Evolutionary conservation across 108 stramenopile genomes (phyloP), one percentile per base, ranked within the genome.

Genomic region (Mediolabrus comicus): DNA sequence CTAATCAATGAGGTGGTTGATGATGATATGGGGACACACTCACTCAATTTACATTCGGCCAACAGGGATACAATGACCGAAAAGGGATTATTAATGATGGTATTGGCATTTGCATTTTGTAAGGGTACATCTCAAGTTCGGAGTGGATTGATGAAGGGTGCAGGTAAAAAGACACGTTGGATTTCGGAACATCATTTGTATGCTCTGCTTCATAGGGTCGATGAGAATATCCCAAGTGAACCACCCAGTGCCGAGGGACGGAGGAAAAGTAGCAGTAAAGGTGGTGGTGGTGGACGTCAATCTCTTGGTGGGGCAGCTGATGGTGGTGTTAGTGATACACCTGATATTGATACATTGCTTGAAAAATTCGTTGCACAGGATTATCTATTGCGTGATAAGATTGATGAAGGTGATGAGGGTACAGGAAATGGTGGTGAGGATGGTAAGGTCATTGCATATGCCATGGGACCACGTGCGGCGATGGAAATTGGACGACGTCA

Each of bases 401-500:
- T 83, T 46, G 78, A 77, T 3, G 79, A 83, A 27, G 74, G 73
- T 6, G 79, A 80, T 24, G 41, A 49, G 12, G 14, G 36, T 5
- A 43, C 49, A 32, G 67, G 49, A 16, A 34, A 26, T 4, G 36
- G 55, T 17, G 72, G 71, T 24, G 88, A 87, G 22, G 88, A 83
- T 25, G 87, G 67, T 0, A 75, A 91, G 58, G 61, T 71, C 2
- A 60, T 80, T 19, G 66, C 86, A 12, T 92, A 90, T 49, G 82
- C 87, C 52, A 91, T 95, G 89, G 94, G 94, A 8, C 94, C 94
- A 14, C 76, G 91, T 16, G 80, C 94, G 2, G 79, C 75, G 7
- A 71, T 95, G 77, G 94, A 92, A 61, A 76, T 95, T 43, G 94
- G 94, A 14, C 74, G 90, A 52, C 86, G 67, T 43, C 94, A 95